A percentile compares a stretch with the other conserved stretches of the same genome.
Evolutionary conservation across 2,329 filamentous ascomycete species (phyloP).

Genomic region (Blastomyces percursus): DNA sequence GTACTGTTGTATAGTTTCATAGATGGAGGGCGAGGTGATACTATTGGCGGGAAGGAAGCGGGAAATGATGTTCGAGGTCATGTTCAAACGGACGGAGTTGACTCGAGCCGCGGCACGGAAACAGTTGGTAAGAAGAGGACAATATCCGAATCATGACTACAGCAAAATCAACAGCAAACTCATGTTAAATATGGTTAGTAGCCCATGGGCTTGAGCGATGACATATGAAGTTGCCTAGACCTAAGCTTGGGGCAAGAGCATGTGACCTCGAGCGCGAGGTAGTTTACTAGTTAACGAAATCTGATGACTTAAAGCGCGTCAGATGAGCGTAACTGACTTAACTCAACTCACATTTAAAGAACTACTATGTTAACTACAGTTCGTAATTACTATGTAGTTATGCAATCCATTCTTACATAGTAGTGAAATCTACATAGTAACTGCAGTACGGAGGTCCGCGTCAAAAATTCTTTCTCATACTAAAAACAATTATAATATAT

Average conservation of each 20-base stretch:
- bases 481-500: too few species aligned
- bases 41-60: slow-evolving; percentile 36
- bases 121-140: background rate
- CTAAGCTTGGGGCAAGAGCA: background rate
- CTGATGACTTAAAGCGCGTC: background rate
- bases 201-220: background rate
- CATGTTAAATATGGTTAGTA: background rate
- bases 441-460: too few species aligned
- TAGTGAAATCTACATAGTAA: too few species aligned
- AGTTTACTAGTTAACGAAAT: too few species aligned
- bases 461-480: too few species aligned
- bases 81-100: slow-evolving; percentile 23
- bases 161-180: background rate
- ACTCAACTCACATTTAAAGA: too few species aligned
- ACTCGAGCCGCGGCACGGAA: background rate
- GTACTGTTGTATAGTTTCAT: slow-evolving; percentile 22
- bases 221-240: slow-evolving; percentile 1
- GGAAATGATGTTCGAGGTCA: slow-evolving; percentile 45
- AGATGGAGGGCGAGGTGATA: slow-evolving; percentile 24
- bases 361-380: too few species aligned
- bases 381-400: too few species aligned
- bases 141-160: background rate
- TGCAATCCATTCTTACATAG: too few species aligned
- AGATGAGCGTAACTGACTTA: too few species aligned
- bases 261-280: background rate